Evolutionary conservation across 306 rosid genomes (phyloP).

Genomic region (Vigna unguiculata): DNA sequence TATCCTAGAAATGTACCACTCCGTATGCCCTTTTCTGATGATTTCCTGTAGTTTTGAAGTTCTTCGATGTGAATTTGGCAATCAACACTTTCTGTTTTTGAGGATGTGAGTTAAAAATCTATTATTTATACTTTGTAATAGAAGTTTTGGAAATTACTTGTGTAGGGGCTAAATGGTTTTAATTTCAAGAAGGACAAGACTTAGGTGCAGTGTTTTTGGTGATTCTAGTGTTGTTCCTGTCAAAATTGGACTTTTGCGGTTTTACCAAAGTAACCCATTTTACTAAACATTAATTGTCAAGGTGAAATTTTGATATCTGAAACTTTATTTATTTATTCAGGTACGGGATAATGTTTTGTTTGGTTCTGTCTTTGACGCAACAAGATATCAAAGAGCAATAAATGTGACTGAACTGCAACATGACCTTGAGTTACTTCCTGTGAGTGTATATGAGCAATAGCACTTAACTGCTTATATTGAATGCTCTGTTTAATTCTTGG

Average conservation of each 20-base stretch:
- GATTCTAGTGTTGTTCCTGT: neutral
- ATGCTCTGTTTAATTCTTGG: slow-evolving; percentile 10
- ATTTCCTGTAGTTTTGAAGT: slow-evolving; percentile 17
- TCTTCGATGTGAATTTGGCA: neutral
- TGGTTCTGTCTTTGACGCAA: slow-evolving; percentile 73
- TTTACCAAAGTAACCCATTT: neutral
- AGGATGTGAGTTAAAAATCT: neutral
- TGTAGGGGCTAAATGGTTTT: neutral
- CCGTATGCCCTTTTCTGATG: neutral
- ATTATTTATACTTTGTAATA: neutral
- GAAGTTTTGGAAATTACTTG: neutral
- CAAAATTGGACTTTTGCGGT: neutral
- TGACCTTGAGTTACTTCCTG: slow-evolving; percentile 85
- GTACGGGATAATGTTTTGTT: slow-evolving; percentile 87
- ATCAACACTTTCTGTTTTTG: neutral
- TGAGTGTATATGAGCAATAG: slow-evolving; percentile 49
- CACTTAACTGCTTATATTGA: slow-evolving; percentile 43
- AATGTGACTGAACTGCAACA: slow-evolving; percentile 80
- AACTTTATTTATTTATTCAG: slow-evolving; percentile 50
- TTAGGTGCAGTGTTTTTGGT: neutral
- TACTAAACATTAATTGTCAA: neutral
- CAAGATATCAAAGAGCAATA: slow-evolving; percentile 75
- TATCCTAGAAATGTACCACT: neutral
- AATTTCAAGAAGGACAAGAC: neutral
- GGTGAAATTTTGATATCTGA: slow-evolving; percentile 11